phyloP scores from a whole-genome alignment of 371 early-diverging fungal species.

The Mucor piriformis region DNA sequence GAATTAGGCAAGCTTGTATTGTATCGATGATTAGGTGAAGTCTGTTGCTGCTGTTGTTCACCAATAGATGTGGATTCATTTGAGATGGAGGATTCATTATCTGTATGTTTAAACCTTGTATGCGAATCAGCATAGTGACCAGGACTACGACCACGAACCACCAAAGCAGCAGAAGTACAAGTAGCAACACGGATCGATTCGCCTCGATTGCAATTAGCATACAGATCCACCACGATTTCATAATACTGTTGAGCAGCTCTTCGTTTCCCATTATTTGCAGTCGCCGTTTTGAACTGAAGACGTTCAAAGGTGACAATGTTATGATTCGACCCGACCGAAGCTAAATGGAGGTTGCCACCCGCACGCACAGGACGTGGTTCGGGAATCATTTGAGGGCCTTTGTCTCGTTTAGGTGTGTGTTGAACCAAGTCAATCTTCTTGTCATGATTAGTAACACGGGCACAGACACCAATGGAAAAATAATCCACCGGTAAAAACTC shows the following conservation, averaged over 20 bases:
- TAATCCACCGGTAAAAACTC: constrained; percentile 26
- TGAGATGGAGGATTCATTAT: constrained; percentile 19
- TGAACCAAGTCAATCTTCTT: constrained; percentile 79
- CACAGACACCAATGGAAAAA: constrained; percentile 68
- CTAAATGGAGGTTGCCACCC: constrained; percentile 51
- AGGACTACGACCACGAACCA: constrained; percentile 88
- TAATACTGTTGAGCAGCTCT: constrained; percentile 87
- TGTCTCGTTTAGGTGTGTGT: constrained; percentile 90
- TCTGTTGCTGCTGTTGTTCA: constrained; percentile 10
- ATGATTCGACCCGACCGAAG: constrained; percentile 38
- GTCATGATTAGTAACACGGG: constrained; percentile 55
- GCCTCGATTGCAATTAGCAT: constrained; percentile 57
- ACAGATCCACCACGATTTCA: constrained; percentile 64
- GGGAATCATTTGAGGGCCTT: constrained; percentile 82
- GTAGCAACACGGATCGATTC: constrained; percentile 57
- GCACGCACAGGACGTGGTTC: constrained; percentile 56
- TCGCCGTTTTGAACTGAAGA: constrained; percentile 91
- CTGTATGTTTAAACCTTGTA: constrained; percentile 38
- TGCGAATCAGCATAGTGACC: constrained; percentile 77
- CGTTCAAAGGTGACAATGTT: constrained; percentile 78
- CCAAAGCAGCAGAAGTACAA: constrained; percentile 70
- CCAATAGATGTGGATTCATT: constrained; percentile 9
- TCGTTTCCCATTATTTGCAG: constrained; percentile 86
- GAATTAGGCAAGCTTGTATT: constrained; percentile 29
- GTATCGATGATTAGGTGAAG: constrained; percentile 19